Conservation (phyloP, 2,329 filamentous ascomycete species). For the Penicillium aurantiogriseum region DNA sequence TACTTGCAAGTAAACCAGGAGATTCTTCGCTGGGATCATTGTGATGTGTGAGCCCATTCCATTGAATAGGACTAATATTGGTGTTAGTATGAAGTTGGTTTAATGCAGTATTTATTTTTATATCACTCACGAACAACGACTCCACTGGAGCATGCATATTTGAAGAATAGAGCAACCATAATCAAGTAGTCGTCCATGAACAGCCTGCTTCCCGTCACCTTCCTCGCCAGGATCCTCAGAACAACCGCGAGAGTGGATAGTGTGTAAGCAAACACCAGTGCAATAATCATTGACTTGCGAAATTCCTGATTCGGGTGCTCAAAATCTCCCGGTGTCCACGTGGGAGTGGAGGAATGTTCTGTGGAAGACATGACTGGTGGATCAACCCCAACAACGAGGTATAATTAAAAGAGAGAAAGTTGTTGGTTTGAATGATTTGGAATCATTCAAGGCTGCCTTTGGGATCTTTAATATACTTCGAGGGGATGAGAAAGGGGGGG, state of each 20-base stretch:
- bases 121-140: slow-evolving; percentile 25
- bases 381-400: slow-evolving; percentile 1
- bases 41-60: slow-evolving; percentile 31
- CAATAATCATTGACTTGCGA: slow-evolving; percentile 24
- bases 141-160: slow-evolving; percentile 32
- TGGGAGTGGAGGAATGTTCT: slow-evolving; percentile 9
- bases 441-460: slow-evolving; percentile 18
- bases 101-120: background rate
- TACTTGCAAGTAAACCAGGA: slow-evolving; percentile 27
- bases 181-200: slow-evolving; percentile 34
- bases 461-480: slow-evolving; percentile 7
- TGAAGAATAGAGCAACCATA: slow-evolving; percentile 30
- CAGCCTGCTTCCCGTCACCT: slow-evolving; percentile 25
- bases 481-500: background rate
- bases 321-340: slow-evolving; percentile 25
- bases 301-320: slow-evolving; percentile 27
- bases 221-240: slow-evolving; percentile 27
- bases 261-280: slow-evolving; percentile 28
- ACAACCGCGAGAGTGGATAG: slow-evolving; percentile 28
- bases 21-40: slow-evolving; percentile 26
- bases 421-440: slow-evolving; percentile 25
- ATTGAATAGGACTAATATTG: slow-evolving; percentile 25
- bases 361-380: slow-evolving; percentile 20
- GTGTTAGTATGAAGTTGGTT: background rate
- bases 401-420: slow-evolving; percentile 10